Conservation (phyloP, 2,329 filamentous ascomycete species). For the Calcarisporium arbuscula region DNA sequence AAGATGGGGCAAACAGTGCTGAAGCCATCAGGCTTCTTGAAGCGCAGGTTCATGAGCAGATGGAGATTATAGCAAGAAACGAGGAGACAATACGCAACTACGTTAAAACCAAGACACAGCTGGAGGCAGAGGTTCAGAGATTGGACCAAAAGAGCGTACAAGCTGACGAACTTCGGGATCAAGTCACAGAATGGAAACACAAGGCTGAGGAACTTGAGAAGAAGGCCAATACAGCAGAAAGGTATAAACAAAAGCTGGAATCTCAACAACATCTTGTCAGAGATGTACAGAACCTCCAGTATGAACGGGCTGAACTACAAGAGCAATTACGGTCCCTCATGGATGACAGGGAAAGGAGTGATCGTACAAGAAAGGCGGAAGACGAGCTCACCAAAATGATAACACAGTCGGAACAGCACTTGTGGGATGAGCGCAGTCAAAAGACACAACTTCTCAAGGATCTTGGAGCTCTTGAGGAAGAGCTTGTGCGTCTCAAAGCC, state of each 20-base stretch:
- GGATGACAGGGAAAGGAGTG: slow-evolving; percentile 26
- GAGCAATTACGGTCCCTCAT: slow-evolving; percentile 36
- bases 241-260: slow-evolving; percentile 58
- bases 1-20: slow-evolving; percentile 46
- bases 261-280: slow-evolving; percentile 47
- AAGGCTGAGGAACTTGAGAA: slow-evolving; percentile 53
- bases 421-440: slow-evolving; percentile 37
- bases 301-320: slow-evolving; percentile 47
- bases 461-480: slow-evolving; percentile 36
- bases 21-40: slow-evolving; percentile 49
- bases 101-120: slow-evolving; percentile 38
- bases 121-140: slow-evolving; percentile 48
- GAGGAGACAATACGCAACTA: slow-evolving; percentile 48
- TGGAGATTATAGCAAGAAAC: slow-evolving; percentile 59
- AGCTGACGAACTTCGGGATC: slow-evolving; percentile 48
- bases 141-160: slow-evolving; percentile 41
- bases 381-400: slow-evolving; percentile 35
- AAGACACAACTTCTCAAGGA: slow-evolving; percentile 41
- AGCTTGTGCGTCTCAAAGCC: slow-evolving; percentile 40
- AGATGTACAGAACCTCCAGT: slow-evolving; percentile 49
- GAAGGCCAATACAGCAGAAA: slow-evolving; percentile 57
- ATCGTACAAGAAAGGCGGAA: slow-evolving; percentile 29
- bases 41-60: slow-evolving; percentile 56
- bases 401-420: slow-evolving; percentile 33
- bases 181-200: slow-evolving; percentile 53